Evolutionary conservation across 768 basidiomycete genomes (phyloP).

Genomic region (Lanmaoa pseudosensibilis): DNA sequence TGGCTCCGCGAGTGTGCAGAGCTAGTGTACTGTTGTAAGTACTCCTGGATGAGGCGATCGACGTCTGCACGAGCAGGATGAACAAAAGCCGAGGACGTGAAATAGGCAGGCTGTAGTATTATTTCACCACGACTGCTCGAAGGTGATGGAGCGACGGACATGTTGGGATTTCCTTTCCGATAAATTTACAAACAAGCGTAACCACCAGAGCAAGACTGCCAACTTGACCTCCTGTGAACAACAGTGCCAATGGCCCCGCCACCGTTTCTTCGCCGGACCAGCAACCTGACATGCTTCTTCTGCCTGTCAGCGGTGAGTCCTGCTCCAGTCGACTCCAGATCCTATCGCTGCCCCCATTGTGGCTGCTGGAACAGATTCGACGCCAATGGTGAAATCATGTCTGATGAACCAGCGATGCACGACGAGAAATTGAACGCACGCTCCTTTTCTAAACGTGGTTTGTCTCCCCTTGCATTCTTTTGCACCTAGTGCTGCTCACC

Average conservation of each 20-base stretch:
- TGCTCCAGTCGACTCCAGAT: slow-evolving; percentile 47
- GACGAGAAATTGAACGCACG: slow-evolving; percentile 67
- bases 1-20: slow-evolving; percentile 24
- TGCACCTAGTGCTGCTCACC: not conserved
- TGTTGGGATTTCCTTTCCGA: slow-evolving; percentile 26
- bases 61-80: slow-evolving; percentile 66
- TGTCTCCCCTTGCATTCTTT: slow-evolving; percentile 14
- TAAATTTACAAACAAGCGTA: slow-evolving; percentile 16
- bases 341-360: slow-evolving; percentile 68
- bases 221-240: not conserved
- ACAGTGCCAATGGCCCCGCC: slow-evolving; percentile 18
- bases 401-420: slow-evolving; percentile 88
- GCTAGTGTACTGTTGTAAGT: slow-evolving; percentile 47
- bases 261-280: slow-evolving; percentile 53
- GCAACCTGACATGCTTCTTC: slow-evolving; percentile 64
- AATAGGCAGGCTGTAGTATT: slow-evolving; percentile 71
- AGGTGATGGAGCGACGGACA: slow-evolving; percentile 53
- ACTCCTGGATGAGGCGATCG: slow-evolving; percentile 49
- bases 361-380: slow-evolving; percentile 76
- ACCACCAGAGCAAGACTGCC: not conserved
- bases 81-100: slow-evolving; percentile 75
- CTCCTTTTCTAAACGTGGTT: slow-evolving; percentile 76
- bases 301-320: slow-evolving; percentile 52
- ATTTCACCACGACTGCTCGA: slow-evolving; percentile 60
- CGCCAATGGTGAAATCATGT: slow-evolving; percentile 70